Evolutionary conservation across 129 eudicot species (phyloP).

Genomic region (Artemisia argyi): DNA sequence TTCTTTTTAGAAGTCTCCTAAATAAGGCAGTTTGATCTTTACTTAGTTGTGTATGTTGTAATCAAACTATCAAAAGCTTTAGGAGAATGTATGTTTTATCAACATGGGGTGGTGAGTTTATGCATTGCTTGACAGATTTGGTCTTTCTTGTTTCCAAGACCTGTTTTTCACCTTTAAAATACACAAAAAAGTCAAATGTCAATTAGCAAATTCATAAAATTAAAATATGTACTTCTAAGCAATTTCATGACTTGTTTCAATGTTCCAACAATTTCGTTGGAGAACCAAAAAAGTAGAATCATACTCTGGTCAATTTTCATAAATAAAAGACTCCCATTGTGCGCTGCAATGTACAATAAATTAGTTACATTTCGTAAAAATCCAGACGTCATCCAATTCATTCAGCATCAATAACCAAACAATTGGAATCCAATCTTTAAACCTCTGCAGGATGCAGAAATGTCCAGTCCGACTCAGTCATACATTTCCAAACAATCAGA

Average conservation of each 20-base stretch:
- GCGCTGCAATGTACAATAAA: neutral
- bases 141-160: neutral
- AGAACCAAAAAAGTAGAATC: neutral
- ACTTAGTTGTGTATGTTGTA: slow-evolving; percentile 37
- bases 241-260: neutral
- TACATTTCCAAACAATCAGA: slow-evolving; percentile 1
- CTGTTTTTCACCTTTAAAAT: too few species aligned
- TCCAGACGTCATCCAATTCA: neutral
- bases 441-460: neutral
- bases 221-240: too few species aligned
- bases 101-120: slow-evolving; percentile 2
- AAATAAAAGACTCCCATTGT: too few species aligned
- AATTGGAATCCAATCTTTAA: neutral
- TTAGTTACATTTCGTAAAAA: neutral
- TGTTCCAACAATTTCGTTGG: neutral
- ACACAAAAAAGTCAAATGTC: neutral
- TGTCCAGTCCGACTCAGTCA: neutral
- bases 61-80: slow-evolving; percentile 32
- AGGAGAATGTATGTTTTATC: slow-evolving; percentile 21
- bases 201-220: neutral
- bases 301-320: neutral
- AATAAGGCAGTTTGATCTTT: slow-evolving; percentile 25
- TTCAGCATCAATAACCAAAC: slow-evolving; percentile 1
- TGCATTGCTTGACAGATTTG: slow-evolving; percentile 13
- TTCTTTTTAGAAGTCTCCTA: slow-evolving; percentile 19